Base-by-base conservation (phyloP, 2,329 filamentous ascomycete genomes). In the Microthyrium microscopicum region DNA sequence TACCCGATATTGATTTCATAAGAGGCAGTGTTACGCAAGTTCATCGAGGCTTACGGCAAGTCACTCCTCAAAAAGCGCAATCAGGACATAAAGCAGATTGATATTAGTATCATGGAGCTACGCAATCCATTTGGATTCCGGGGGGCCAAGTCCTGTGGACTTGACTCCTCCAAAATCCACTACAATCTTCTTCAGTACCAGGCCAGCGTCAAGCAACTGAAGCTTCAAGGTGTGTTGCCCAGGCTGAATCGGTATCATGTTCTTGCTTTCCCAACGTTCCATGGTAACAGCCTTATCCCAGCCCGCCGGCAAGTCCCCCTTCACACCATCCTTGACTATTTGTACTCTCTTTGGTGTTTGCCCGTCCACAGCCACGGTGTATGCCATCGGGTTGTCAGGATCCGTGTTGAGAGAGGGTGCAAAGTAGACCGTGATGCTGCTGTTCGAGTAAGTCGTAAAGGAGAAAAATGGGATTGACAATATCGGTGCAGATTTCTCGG, bases 141-240 rank as follows among this genome's bases (percentile, higher is more conserved):
- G 67, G 4, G 68, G 68, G 0, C 68, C 68, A 3, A 73, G 49
- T 41, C 69, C 72, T 31, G 62, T 68, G 12, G 57, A 49, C 34
- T 65, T 50, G 2, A 70, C 58, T 5, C 68, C 68, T 2, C 68
- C 69, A 17, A 71, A 42, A 41, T 73, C 56, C 5, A 73, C 41
- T 1, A 73, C 55, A 24, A 72, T 50, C 55, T 70, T 71, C 46
- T 72, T 65, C 25, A 72, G 54, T 4, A 69, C 44, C 1, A 71
- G 53, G 19, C 64, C 64, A 0, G 66, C 62, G 44, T 68, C 53
- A 17, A 70, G 48, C 5, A 59, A 55, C 64, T 64, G 67, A 25
- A 71, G 44, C 2, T 61, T 54, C 29, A 70, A 47, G 17, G 54
- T 66, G 38, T 70, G 64, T 2, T 56, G 54, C 4, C 64, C 55